Base-by-base conservation (phyloP, 208 protist genomes). In the Acanthamoeba triangularis region DNA sequence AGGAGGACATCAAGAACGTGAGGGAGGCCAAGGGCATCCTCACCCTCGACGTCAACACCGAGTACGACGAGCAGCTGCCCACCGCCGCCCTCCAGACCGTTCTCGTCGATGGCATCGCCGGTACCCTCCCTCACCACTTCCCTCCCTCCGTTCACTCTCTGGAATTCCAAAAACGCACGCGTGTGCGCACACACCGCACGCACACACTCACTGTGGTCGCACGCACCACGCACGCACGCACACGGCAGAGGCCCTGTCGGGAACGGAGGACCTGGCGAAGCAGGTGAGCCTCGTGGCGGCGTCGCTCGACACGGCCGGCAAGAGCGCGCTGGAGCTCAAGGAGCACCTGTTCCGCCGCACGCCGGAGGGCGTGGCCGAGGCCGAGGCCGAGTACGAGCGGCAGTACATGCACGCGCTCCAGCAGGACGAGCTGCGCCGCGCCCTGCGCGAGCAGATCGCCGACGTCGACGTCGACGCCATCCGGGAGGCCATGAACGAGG, bases 21-120 rank as follows among this genome's bases (percentile, higher is more conserved):
- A 30, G n/a, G 56, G 84, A 69, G 52, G 56, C 59, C 84, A 91
- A 91, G 54, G 37, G 33, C 59, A 72, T 91, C 44, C 84, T 91
- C 52, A 23, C 23, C 37, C 84, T 52, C 49, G 84, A 84, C 20
- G 30, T 30, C 74, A n/a, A n/a, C 37, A 30, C 44, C 20, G 74
- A 54, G 41, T 33, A 84, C 44, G 74, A 84, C 11, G 74, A 84
- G 74, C 74, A 84, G 74, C 44, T 84, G 35, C 74, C 74, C 11
- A 84, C 74, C 18, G 30, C 74, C 44, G 44, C 44, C 1, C n/a
- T 84, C 35, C 74, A 84, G 74, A 84, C 16, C 44, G n/a, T 84
- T 18, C 74, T 84, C 44, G 37, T 84, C 16, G 44, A 84, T 1
- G 13, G 44, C 13, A 18, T 91, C 52, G 13, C 52, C 54, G 30